These are phyloP conservation scores for Hygrocybe coccinea DNA, from an alignment of 768 basidiomycete species.

Conservation along the genomic window DNA sequence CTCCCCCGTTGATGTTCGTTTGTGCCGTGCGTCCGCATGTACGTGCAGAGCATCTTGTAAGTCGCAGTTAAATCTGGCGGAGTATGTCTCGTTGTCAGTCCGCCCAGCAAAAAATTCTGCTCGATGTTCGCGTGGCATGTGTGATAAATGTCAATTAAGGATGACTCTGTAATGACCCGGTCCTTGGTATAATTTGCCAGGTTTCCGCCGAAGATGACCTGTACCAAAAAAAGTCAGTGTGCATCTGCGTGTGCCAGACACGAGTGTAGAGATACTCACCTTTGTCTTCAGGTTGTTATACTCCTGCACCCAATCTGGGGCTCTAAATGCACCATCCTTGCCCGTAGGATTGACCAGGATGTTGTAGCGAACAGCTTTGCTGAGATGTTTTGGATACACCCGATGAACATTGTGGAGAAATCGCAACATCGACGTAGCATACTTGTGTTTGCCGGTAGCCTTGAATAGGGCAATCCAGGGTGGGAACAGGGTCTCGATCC, in stretches of 20 bases:
- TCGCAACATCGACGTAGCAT: constrained; percentile 15
- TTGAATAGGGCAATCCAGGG: constrained; percentile 12
- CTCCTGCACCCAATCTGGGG: background rate
- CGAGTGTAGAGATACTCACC: constrained; percentile 10
- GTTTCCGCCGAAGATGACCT: constrained; percentile 15
- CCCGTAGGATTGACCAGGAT: constrained; percentile 31
- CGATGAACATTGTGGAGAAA: constrained; percentile 17
- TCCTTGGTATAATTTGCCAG: constrained; percentile 16
- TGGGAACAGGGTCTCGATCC: constrained; percentile 13
- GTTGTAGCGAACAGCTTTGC: constrained; percentile 11
- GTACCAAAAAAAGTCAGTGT: background rate
- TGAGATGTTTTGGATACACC: constrained; percentile 12
- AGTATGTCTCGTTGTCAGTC: background rate
- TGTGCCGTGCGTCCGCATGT: background rate
- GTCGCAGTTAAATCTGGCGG: background rate
- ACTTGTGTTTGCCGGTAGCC: constrained; percentile 25
- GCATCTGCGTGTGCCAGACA: too few species aligned
- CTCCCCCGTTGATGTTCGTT: background rate
- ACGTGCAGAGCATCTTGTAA: background rate
- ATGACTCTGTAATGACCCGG: background rate
- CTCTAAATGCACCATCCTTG: constrained; percentile 16
- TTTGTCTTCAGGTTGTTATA: constrained; percentile 13
- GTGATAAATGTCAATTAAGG: background rate
- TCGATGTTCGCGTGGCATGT: background rate
- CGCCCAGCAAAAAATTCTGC: background rate